Evolutionary conservation across 2,329 filamentous ascomycete genomes (phyloP), one percentile per base, ranked within the genome.

Genomic region (Penicillium sp.): DNA sequence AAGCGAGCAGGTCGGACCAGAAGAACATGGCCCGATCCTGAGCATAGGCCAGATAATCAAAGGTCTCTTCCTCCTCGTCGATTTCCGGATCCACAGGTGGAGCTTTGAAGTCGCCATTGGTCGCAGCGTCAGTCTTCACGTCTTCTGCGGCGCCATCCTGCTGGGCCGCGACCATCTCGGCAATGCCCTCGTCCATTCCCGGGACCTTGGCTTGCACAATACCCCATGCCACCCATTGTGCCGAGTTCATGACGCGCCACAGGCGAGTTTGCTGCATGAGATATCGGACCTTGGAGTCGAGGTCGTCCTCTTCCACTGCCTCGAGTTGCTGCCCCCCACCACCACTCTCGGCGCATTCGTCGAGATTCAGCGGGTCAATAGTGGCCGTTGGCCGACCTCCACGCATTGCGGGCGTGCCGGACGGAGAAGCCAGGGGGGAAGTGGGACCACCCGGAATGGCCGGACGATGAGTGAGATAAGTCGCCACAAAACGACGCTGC

Each of bases 151-250:
- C 24, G 33, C 49, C 36, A 46, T 54, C 43, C 43, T 41, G 32
- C 24, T 39, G 43, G 24, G 53, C 45, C 27, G 50, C 57, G 8
- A 38, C 28, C 50, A 56, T 52, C 39, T 53, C 50, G 7, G 52
- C 47, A 38, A 66, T 59, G 9, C 65, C 69, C 48, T 70, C 68
- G 44, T 85, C 81, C 65, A 91, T 75, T 0, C 84, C 88, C 0
- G 88, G 83, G 1, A 95, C 77, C 65, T 93, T 90, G 41, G 93
- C 91, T 71, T 98, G 93, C 44, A 98, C 86, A 52, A 97, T 88
- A 25, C 93, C 93, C 93, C 93, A 98, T 1, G 90, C 88, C 25
- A 94, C 82, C 93, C 93, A 98, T 70, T 87, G 82, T 2, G 88
- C 89, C 33, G 85, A 90, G 70, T 93, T 95, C 35, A 89, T 88